Evolutionary conservation across 345 rosid species (phyloP).

Genomic region (Citrus inodora): DNA sequence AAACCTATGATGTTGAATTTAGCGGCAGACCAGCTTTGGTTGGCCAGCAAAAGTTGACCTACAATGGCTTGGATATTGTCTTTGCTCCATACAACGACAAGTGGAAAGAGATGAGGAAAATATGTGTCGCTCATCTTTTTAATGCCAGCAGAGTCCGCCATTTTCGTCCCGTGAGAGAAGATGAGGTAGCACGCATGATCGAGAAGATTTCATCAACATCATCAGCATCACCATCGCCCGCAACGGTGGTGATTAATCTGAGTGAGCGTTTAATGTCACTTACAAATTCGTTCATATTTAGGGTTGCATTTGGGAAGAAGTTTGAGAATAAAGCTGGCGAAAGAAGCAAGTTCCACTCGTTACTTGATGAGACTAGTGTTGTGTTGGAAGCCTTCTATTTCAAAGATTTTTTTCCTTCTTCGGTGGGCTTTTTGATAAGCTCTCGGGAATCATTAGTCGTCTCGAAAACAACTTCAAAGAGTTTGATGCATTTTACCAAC

Average conservation of each 20-base stretch:
- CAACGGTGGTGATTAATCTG: not conserved
- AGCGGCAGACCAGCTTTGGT: constrained; percentile 1
- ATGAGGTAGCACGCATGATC: constrained; percentile 22
- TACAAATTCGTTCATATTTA: constrained; percentile 16
- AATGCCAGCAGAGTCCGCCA: constrained; percentile 11
- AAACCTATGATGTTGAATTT: constrained; percentile 24
- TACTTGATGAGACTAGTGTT: constrained; percentile 26
- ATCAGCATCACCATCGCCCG: no score
- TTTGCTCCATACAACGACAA: constrained; percentile 24
- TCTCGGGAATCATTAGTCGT: constrained; percentile 22
- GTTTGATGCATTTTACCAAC: constrained; percentile 38
- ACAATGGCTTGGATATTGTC: constrained; percentile 13
- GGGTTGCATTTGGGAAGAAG: constrained; percentile 28
- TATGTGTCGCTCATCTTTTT: constrained; percentile 24
- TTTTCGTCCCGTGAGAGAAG: constrained; percentile 20
- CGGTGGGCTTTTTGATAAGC: constrained; percentile 22
- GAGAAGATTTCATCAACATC: constrained; percentile 3
- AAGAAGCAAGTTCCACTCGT: constrained; percentile 3
- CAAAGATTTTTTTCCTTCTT: constrained; percentile 26
- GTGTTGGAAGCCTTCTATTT: constrained; percentile 19
- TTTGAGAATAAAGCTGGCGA: constrained; percentile 11
- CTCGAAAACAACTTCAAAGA: constrained; percentile 16
- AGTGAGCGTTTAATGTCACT: constrained; percentile 8
- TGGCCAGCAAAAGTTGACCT: no score
- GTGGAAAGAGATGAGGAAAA: constrained; percentile 28